phyloP scores from a whole-genome alignment of 129 eudicot genomes.

The Chrysanthemum seticuspe region DNA sequence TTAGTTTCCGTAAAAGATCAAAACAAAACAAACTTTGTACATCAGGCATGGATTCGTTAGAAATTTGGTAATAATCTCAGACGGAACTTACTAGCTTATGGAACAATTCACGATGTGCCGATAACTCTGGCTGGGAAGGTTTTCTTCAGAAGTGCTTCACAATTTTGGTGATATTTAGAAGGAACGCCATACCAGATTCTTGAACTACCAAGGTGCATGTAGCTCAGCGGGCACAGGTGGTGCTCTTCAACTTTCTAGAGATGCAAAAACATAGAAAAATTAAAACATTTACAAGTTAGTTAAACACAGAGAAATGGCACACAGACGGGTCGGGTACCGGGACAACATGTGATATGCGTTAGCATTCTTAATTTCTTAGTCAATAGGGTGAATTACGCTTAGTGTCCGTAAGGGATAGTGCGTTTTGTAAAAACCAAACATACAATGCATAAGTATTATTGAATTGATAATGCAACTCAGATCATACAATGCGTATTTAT shows the following conservation, averaged over 20 bases:
- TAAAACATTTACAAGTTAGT: constrained; percentile 9
- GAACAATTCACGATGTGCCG: constrained; percentile 50
- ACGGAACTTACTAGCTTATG: constrained; percentile 61
- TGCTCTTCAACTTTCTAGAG: constrained; percentile 75
- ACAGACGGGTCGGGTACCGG: background rate
- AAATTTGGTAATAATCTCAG: no score
- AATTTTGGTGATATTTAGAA: constrained; percentile 43
- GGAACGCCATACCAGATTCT: constrained; percentile 82
- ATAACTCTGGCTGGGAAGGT: constrained; percentile 57
- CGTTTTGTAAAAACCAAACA: no score
- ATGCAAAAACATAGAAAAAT: constrained; percentile 11
- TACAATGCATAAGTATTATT: no score
- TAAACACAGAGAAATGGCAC: constrained; percentile 3
- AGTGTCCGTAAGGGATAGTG: no score
- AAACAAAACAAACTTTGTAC: background rate
- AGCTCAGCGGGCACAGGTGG: constrained; percentile 51
- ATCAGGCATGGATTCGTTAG: background rate
- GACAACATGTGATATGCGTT: no score
- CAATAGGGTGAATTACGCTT: no score
- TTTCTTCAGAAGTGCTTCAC: constrained; percentile 59
- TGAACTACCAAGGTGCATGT: constrained; percentile 71
- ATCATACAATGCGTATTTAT: no score
- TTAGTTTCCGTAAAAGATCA: background rate
- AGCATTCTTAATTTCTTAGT: no score
- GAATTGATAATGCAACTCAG: no score